Conservation (phyloP, 768 basidiomycete genomes). For the Suillus discolor region DNA sequence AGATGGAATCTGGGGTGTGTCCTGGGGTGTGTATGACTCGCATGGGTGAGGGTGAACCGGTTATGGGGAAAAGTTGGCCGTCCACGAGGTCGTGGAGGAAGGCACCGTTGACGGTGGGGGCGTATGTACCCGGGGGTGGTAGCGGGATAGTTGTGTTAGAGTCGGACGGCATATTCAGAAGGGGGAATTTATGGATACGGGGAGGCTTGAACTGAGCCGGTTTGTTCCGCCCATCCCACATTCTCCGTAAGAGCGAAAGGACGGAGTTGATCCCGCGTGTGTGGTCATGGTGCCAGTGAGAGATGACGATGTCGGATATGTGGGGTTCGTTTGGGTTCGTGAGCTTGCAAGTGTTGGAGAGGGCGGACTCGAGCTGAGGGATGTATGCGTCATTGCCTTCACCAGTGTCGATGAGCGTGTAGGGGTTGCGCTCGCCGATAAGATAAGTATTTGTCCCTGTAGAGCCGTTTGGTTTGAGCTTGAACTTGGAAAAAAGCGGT, state of each 20-base stretch:
- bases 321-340: conserved; percentile 47
- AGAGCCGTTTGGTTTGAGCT: not conserved
- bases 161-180: conserved; percentile 33
- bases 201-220: conserved; percentile 60
- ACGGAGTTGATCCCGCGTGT: conserved; percentile 74
- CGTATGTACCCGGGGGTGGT: conserved; percentile 43
- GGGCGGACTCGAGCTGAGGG: conserved; percentile 61
- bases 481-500: not conserved
- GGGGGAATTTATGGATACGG: conserved; percentile 73
- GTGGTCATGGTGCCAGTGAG: conserved; percentile 92
- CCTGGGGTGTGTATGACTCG: conserved; percentile 85
- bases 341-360: conserved; percentile 42
- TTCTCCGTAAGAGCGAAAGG: conserved; percentile 58
- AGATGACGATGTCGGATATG: conserved; percentile 88
- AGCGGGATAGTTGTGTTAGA: conserved; percentile 44
- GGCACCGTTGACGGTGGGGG: conserved; percentile 42
- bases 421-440: conserved; percentile 68
- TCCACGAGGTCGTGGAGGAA: conserved; percentile 63
- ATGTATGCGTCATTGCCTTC: conserved; percentile 73
- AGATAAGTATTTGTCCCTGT: conserved; percentile 91
- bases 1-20: conserved; percentile 87
- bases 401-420: conserved; percentile 81
- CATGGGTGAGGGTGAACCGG: conserved; percentile 39
- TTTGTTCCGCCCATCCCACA: conserved; percentile 60
- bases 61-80: conserved; percentile 49